phyloP scores from a whole-genome alignment of 371 early-diverging fungal species.

The Lichtheimia ornata region DNA sequence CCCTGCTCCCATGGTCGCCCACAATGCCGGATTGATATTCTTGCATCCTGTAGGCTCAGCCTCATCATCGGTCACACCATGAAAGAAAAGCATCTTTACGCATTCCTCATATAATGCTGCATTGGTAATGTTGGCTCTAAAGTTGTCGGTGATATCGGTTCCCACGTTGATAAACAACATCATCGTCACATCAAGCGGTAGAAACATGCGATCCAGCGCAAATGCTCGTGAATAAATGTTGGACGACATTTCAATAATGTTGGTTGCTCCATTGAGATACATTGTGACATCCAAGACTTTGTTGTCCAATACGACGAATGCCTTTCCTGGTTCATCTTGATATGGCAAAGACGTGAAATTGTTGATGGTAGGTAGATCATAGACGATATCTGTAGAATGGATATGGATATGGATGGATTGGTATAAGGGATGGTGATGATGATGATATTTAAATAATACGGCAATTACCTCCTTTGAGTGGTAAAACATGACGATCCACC shows the following conservation, averaged over 20 bases:
- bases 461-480: constrained; percentile 9
- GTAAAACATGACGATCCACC: constrained; percentile 2
- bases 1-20: constrained; percentile 50
- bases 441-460: neutral
- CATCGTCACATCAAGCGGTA: constrained; percentile 39
- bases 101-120: constrained; percentile 29
- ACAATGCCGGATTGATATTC: constrained; percentile 44
- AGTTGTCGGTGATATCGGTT: constrained; percentile 41
- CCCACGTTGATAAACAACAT: constrained; percentile 43
- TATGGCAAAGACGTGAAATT: constrained; percentile 29
- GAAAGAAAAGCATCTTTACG: constrained; percentile 33
- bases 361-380: constrained; percentile 20
- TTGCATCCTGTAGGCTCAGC: constrained; percentile 28
- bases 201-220: constrained; percentile 42
- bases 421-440: neutral
- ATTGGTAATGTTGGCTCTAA: constrained; percentile 31
- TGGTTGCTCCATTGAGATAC: constrained; percentile 39
- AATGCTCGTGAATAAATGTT: constrained; percentile 40
- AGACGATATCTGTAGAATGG: constrained; percentile 38
- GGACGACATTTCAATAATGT: constrained; percentile 30
- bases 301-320: constrained; percentile 40
- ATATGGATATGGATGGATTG: constrained; percentile 16
- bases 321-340: constrained; percentile 24
- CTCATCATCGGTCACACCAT: constrained; percentile 28
- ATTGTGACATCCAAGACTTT: constrained; percentile 43